Evolutionary conservation across 2,329 filamentous ascomycete species (phyloP).

Genomic region (Paraphaeosphaeria minitans): DNA sequence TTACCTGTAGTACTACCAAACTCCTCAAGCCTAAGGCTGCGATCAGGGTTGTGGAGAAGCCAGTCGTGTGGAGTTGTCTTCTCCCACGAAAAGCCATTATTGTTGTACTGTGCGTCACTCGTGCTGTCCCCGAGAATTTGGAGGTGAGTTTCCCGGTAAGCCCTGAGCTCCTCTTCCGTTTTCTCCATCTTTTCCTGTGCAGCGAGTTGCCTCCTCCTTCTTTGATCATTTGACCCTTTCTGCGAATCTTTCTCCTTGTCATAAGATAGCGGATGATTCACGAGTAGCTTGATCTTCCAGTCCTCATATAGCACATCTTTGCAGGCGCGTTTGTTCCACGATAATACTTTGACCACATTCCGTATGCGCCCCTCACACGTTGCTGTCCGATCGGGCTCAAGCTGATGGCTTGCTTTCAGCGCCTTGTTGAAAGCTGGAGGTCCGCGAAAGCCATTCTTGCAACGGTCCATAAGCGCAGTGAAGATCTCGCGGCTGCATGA

Average conservation of each 20-base stretch:
- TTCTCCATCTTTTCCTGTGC: constrained; percentile 17
- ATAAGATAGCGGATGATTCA: constrained; percentile 22
- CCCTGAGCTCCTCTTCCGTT: constrained; percentile 15
- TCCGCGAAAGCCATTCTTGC: constrained; percentile 20
- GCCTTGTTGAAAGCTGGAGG: constrained; percentile 20
- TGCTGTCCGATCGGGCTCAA: constrained; percentile 15
- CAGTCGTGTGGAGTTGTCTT: background rate
- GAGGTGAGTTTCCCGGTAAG: constrained; percentile 5
- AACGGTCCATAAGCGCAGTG: constrained; percentile 19
- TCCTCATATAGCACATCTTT: constrained; percentile 25
- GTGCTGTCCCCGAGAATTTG: background rate
- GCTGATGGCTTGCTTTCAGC: constrained; percentile 10
- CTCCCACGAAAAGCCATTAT: background rate
- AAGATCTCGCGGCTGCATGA: constrained; percentile 16
- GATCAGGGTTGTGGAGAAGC: background rate
- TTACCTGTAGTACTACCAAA: background rate
- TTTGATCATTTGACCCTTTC: constrained; percentile 25
- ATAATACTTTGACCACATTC: constrained; percentile 18
- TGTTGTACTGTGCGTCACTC: background rate
- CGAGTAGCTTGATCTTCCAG: constrained; percentile 21
- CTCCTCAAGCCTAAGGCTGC: too few relatives aligned
- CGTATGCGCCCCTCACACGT: constrained; percentile 17
- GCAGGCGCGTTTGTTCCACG: constrained; percentile 22
- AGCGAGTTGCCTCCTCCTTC: constrained; percentile 13
- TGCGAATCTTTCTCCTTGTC: constrained; percentile 22